phyloP scores from a whole-genome alignment of 768 basidiomycete genomes.

The Rhodotorula taiwanensis region DNA sequence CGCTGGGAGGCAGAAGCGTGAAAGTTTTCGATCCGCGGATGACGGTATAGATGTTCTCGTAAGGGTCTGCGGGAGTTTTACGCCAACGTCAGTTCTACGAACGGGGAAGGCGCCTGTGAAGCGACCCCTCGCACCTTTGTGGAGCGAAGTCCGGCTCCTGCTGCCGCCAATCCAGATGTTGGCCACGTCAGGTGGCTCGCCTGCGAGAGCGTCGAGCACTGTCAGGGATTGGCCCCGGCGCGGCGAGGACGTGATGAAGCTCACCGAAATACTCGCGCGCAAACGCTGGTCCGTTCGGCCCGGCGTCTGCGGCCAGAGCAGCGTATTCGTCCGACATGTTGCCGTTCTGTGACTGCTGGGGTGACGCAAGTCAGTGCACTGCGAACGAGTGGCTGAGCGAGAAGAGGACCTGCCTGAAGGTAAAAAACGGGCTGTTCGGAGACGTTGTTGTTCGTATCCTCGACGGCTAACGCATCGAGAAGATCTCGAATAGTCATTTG shows the following conservation, averaged over 20 bases:
- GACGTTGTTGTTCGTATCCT: background rate
- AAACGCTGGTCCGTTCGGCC: conserved; percentile 59
- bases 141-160: conserved; percentile 71
- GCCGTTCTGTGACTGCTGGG: conserved; percentile 89
- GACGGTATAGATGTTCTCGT: conserved; percentile 89
- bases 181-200: conserved; percentile 70
- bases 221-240: background rate
- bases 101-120: background rate
- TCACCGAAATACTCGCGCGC: conserved; percentile 71
- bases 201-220: conserved; percentile 38
- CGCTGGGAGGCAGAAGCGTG: conserved; percentile 78
- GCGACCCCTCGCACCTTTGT: conserved; percentile 57
- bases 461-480: background rate
- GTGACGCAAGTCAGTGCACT: too few species aligned
- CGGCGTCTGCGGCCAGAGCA: conserved; percentile 62
- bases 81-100: accelerated
- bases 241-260: too few species aligned
- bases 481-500: conserved; percentile 11
- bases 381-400: too few species aligned
- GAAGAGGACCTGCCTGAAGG: conserved; percentile 48
- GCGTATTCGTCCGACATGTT: conserved; percentile 73
- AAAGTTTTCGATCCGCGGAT: conserved; percentile 78
- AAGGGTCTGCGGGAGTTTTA: conserved; percentile 57
- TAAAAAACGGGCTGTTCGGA: conserved; percentile 53
- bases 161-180: conserved; percentile 86